These are phyloP conservation scores for Aspergillus japonicus DNA, from an alignment of 2,329 filamentous ascomycete species.

Conservation along the genomic window DNA sequence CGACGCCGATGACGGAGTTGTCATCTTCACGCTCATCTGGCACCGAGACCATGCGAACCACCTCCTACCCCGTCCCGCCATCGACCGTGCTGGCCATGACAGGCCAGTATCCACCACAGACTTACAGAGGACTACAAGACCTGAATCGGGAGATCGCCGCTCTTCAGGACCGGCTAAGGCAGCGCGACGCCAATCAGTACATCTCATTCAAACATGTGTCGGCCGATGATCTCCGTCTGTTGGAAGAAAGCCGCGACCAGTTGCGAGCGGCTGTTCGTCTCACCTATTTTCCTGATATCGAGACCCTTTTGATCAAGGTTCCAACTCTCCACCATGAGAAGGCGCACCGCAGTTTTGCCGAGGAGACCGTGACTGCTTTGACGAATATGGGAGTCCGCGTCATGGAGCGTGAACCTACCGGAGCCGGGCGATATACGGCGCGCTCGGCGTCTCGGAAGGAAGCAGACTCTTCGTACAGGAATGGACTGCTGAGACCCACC, in stretches of 20 bases:
- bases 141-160: neutral
- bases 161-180: neutral
- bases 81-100: neutral
- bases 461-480: neutral
- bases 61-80: neutral
- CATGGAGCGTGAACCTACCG: neutral
- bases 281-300: conserved; percentile 8
- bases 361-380: neutral
- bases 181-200: neutral
- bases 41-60: too few species aligned
- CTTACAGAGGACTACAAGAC: neutral
- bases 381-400: neutral
- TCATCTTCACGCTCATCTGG: too few species aligned
- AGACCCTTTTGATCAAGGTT: conserved; percentile 4
- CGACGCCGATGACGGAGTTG: too few species aligned
- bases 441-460: neutral
- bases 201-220: neutral
- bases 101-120: neutral
- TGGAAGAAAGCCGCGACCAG: too few species aligned
- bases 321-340: neutral
- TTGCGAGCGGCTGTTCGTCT: neutral
- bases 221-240: too few species aligned
- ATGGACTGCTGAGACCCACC: neutral
- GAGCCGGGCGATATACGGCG: neutral
- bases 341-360: neutral